Conservation (phyloP, 2,329 filamentous ascomycete species). For the Albifimbria verrucaria region DNA sequence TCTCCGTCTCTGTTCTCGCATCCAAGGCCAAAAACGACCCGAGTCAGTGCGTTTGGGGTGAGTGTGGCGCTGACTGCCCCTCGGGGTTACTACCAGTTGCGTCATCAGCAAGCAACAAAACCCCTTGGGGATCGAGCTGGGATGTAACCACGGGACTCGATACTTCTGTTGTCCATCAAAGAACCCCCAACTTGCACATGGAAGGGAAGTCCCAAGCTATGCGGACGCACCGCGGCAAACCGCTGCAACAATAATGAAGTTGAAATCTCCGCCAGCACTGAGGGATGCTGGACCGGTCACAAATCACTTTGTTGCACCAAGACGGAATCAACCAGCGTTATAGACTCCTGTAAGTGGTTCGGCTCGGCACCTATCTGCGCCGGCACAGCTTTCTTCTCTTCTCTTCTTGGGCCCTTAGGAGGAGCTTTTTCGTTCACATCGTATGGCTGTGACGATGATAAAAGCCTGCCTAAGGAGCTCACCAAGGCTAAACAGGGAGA, state of each 20-base stretch:
- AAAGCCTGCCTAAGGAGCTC: not conserved
- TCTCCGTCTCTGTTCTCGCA: not conserved
- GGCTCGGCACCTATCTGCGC: not conserved
- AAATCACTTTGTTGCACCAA: not conserved
- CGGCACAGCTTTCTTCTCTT: not conserved
- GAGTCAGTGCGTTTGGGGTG: not conserved
- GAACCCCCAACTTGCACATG: not conserved
- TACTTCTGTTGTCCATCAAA: not conserved
- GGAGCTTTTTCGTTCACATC: not conserved
- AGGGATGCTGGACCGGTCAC: not conserved
- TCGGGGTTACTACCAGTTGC: not conserved
- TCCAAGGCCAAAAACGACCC: not conserved
- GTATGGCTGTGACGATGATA: not conserved
- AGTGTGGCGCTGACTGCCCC: not conserved
- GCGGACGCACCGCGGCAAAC: not conserved
- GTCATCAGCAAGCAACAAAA: not conserved
- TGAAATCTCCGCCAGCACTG: not conserved
- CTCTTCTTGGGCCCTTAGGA: not conserved
- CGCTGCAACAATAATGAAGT: not conserved
- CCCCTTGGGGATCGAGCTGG: not conserved
- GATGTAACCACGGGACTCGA: not conserved
- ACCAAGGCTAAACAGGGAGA: not conserved
- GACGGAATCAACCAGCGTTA: not conserved
- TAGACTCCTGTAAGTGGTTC: not conserved
- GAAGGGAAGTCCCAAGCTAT: not conserved